Conservation (phyloP, 352 stramenopile species). For the Phytopythium helicoides region DNA sequence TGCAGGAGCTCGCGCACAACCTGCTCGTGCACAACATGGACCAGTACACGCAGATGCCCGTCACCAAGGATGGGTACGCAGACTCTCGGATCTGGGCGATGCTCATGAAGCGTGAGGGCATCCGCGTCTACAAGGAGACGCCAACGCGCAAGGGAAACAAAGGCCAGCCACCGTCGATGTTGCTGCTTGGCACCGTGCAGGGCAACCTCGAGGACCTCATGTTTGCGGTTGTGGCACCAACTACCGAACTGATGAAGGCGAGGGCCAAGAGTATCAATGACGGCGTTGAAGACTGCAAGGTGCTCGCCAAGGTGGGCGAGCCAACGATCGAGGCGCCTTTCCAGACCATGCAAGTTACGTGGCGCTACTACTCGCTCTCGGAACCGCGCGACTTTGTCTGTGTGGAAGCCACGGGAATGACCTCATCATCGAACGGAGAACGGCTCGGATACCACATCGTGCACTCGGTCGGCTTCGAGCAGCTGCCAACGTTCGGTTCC, state of each 20-base stretch:
- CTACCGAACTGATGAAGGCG: constrained; percentile 30
- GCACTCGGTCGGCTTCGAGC: constrained; percentile 36
- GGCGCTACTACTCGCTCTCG: constrained; percentile 27
- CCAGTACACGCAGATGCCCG: constrained; percentile 17
- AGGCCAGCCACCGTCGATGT: constrained; percentile 15
- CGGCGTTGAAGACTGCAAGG: constrained; percentile 23
- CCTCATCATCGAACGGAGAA: constrained; percentile 15
- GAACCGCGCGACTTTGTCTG: constrained; percentile 35
- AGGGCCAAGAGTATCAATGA: constrained; percentile 34
- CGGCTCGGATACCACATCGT: constrained; percentile 33
- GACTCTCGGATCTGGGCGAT: constrained; percentile 24
- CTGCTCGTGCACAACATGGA: constrained; percentile 28
- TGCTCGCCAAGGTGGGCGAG: constrained; percentile 25
- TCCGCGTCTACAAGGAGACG: constrained; percentile 36
- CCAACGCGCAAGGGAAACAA: constrained; percentile 17
- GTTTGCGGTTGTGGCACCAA: constrained; percentile 34
- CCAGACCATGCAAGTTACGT: constrained; percentile 36
- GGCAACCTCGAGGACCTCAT: constrained; percentile 44
- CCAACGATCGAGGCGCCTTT: constrained; percentile 34
- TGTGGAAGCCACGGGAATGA: constrained; percentile 31
- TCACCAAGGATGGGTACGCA: constrained; percentile 28
- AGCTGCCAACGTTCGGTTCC: constrained; percentile 24
- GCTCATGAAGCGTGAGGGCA: constrained; percentile 25
- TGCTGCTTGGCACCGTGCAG: constrained; percentile 35
- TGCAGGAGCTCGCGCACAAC: constrained; percentile 25